phyloP scores from a whole-genome alignment of 2,329 filamentous ascomycete species.

The Trichoderma koningii region DNA sequence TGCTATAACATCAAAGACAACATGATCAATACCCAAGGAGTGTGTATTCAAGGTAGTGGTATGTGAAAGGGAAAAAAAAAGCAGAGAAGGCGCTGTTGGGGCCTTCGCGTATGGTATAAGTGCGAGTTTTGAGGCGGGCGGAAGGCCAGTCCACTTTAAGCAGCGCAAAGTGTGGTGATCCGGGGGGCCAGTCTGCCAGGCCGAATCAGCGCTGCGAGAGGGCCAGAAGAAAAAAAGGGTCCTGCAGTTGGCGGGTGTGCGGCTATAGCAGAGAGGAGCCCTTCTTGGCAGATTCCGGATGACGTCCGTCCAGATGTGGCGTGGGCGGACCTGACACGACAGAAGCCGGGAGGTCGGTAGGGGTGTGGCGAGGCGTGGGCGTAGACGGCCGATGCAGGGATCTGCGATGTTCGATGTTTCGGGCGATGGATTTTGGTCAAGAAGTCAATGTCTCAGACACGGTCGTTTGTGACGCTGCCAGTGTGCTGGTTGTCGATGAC shows the following conservation, averaged over 20 bases:
- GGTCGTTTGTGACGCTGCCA: background rate
- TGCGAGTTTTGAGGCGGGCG: constrained; percentile 25
- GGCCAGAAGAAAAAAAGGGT: constrained; percentile 22
- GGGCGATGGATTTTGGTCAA: constrained; percentile 14
- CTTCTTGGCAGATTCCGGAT: constrained; percentile 33
- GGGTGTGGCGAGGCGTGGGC: constrained; percentile 18
- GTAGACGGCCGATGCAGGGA: constrained; percentile 25
- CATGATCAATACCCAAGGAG: constrained; percentile 38
- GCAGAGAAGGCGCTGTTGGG: constrained; percentile 27
- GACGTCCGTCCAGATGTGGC: constrained; percentile 32
- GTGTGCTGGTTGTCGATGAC: no score
- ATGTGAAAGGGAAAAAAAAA: constrained; percentile 18
- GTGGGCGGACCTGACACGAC: constrained; percentile 27
- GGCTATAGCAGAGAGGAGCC: constrained; percentile 25
- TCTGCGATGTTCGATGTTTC: constrained; percentile 15
- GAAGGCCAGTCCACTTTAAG: constrained; percentile 26
- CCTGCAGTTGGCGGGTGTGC: constrained; percentile 20
- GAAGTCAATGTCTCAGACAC: background rate
- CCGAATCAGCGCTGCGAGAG: constrained; percentile 20
- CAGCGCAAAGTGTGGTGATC: constrained; percentile 22
- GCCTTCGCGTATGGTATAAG: constrained; percentile 24
- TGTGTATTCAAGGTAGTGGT: constrained; percentile 36
- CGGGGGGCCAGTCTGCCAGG: constrained; percentile 14
- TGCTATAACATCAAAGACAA: constrained; percentile 42
- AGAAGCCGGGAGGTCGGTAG: constrained; percentile 26